Evolutionary conservation across 2,329 filamentous ascomycete genomes (phyloP).

Genomic region (Calonectria naviculata): DNA sequence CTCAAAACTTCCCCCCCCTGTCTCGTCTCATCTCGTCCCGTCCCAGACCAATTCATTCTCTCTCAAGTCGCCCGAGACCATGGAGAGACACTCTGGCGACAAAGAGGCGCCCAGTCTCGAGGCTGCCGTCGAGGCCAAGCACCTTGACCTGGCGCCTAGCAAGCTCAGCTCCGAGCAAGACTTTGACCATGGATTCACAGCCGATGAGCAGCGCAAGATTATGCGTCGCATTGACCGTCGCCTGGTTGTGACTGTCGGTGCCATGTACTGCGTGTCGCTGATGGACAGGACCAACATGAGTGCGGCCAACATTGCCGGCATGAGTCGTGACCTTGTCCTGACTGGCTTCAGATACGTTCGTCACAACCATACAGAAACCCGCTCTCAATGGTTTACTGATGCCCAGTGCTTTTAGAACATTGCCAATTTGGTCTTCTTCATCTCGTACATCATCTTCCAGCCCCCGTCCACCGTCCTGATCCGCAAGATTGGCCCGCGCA

Average conservation of each 20-base stretch:
- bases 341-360: conserved; percentile 58
- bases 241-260: conserved; percentile 69
- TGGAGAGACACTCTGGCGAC: conserved; percentile 35
- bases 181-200: conserved; percentile 61
- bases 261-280: conserved; percentile 79
- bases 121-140: conserved; percentile 40
- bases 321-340: conserved; percentile 60
- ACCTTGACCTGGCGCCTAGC: conserved; percentile 35
- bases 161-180: conserved; percentile 39
- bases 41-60: background rate
- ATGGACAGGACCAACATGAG: conserved; percentile 85
- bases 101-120: conserved; percentile 32
- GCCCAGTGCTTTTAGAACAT: conserved; percentile 58
- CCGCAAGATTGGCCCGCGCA: conserved; percentile 72
- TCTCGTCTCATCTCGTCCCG: background rate
- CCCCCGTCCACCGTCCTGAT: conserved; percentile 77
- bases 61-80: conserved; percentile 14
- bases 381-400: background rate
- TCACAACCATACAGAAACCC: background rate
- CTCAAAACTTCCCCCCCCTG: background rate
- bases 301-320: conserved; percentile 78
- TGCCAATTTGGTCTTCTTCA: conserved; percentile 79
- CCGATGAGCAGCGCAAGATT: conserved; percentile 73
- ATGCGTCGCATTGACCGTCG: conserved; percentile 76
- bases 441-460: conserved; percentile 78